Conservation (phyloP, 345 rosid species). For the Euphorbia lathyris region DNA sequence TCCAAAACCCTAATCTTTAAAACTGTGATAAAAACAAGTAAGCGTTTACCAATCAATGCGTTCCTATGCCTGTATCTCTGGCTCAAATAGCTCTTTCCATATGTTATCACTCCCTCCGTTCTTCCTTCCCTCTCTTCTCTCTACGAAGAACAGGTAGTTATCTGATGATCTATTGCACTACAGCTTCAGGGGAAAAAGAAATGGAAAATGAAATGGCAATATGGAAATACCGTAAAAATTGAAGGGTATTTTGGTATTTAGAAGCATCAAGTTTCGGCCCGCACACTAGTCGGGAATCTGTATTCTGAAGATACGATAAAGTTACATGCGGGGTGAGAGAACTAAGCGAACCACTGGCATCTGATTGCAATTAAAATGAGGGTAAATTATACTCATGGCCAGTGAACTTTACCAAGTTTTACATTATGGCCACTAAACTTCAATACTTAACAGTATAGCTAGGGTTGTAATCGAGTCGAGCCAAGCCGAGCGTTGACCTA, state of each 20-base stretch:
- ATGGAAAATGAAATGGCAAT: neutral
- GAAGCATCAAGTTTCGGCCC: neutral
- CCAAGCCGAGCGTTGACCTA: too few relatives aligned
- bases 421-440: too few relatives aligned
- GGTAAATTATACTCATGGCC: too few relatives aligned
- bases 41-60: neutral
- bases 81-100: too few relatives aligned
- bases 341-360: neutral
- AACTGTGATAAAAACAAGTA: conserved; percentile 3
- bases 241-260: conserved; percentile 18
- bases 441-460: too few relatives aligned
- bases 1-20: conserved; percentile 1
- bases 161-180: neutral
- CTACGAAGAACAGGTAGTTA: neutral
- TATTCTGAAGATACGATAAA: neutral
- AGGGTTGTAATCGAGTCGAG: too few relatives aligned
- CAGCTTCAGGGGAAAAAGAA: neutral
- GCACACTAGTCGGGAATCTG: neutral
- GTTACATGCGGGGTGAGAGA: neutral
- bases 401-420: too few relatives aligned
- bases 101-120: neutral
- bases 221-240: neutral
- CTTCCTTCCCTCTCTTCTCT: neutral
- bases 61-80: neutral
- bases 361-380: conserved; percentile 1